phyloP scores from a whole-genome alignment of 192 early-diverging fungal species.

The Gamsiella multidivaricata region DNA sequence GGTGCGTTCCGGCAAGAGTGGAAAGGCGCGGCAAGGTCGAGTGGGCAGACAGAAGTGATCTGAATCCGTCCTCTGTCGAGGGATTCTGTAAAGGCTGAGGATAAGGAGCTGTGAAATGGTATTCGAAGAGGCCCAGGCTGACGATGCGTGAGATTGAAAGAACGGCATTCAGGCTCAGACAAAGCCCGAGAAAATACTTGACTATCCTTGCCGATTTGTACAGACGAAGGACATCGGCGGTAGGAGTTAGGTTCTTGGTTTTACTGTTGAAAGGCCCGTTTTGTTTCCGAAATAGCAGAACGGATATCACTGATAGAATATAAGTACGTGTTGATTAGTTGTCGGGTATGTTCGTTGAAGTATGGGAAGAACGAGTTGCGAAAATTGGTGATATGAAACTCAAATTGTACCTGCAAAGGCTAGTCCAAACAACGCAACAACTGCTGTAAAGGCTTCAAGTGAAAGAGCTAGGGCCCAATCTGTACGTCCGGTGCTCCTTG shows the following conservation, averaged over 20 bases:
- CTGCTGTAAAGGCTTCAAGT: background rate
- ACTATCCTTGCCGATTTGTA: conserved; percentile 8
- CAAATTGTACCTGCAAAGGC: conserved; percentile 18
- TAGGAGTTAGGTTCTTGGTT: conserved; percentile 11
- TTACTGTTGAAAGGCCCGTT: conserved; percentile 10
- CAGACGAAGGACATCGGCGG: conserved; percentile 8
- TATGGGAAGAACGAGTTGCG: no score
- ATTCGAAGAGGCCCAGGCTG: background rate
- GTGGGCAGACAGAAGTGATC: background rate
- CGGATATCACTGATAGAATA: no score
- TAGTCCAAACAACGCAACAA: background rate
- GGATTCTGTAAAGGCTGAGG: background rate
- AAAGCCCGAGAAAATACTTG: conserved; percentile 1
- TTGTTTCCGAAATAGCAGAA: background rate
- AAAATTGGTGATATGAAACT: no score
- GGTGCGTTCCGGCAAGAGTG: no score
- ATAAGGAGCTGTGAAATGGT: background rate
- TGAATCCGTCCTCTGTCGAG: background rate
- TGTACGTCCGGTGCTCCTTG: background rate
- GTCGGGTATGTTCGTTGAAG: no score
- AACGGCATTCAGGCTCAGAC: conserved; percentile 3
- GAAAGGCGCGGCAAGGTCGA: no score
- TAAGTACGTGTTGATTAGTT: no score
- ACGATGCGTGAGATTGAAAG: background rate
- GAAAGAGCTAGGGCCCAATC: conserved; percentile 3